phyloP scores from a whole-genome alignment of 495 filamentous ascomycete genomes.

The Penicillium waksmanii region DNA sequence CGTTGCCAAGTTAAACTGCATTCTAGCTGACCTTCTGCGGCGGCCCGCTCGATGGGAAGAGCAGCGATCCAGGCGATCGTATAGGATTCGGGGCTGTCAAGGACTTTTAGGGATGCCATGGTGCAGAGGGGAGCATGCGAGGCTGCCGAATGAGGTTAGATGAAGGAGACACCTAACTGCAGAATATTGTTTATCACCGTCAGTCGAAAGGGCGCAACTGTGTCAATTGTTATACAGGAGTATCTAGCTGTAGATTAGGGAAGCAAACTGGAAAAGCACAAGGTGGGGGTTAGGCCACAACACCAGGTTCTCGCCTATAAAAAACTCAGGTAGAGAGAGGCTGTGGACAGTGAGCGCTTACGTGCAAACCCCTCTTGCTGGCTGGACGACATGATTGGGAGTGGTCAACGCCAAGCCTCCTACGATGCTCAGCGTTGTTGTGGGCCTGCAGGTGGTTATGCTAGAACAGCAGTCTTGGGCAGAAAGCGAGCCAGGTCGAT shows the following conservation, averaged over 20 bases:
- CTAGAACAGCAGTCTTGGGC: not conserved
- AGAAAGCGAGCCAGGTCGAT: not conserved
- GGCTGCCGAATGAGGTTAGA: conserved; percentile 10
- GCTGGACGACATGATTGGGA: conserved; percentile 13
- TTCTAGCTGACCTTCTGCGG: no score
- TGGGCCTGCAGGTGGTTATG: not conserved
- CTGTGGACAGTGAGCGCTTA: conserved; percentile 9
- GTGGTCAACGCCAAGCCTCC: conserved; percentile 6
- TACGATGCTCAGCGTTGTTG: not conserved
- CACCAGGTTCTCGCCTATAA: conserved; percentile 13
- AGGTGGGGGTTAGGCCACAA: conserved; percentile 6
- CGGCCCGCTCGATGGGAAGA: conserved; percentile 23
- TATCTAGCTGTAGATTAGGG: conserved; percentile 9
- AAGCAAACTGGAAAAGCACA: conserved; percentile 14
- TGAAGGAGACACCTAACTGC: not conserved
- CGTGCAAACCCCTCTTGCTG: conserved; percentile 11
- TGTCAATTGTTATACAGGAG: conserved; percentile 6
- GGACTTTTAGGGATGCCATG: conserved; percentile 19
- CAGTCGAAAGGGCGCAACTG: conserved; percentile 7
- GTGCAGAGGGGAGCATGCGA: conserved; percentile 10
- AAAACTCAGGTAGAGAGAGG: conserved; percentile 4
- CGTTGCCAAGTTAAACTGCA: no score
- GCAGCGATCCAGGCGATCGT: conserved; percentile 28
- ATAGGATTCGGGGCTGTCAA: conserved; percentile 15
- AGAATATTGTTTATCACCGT: conserved; percentile 8